Base-by-base conservation (phyloP, 1,284 basidiomycete species). In the Calocybe gambosa region DNA sequence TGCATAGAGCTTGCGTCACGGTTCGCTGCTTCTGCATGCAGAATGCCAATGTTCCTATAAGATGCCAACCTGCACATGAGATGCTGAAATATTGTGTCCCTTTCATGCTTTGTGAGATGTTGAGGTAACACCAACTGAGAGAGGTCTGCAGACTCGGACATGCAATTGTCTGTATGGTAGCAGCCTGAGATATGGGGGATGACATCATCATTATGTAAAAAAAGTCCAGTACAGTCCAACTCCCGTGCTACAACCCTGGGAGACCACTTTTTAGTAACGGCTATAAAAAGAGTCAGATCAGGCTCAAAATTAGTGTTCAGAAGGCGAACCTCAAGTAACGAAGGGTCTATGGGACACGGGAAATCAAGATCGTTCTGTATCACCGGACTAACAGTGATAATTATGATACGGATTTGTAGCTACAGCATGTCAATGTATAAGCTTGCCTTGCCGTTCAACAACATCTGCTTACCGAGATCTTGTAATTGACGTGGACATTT, bases 401-500 rank as follows among this genome's bases (percentile, higher is more conserved):
- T 69, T 12, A 89, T 58, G 20, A 92, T 74, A 49, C 73, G 73
- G 36, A 89, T 61, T 18, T 69, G 75, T 47, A 87, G 64, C 82
- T 87, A 59, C 52, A n/a, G 10, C 57, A 42, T 5, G 33, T 40
- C n/a, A n/a, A 3, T 50, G 15, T 40, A 21, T 29, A 21, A 40
- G 25, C 34, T 19, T 6, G 15, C 15, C 19, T 38, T 12, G 10
- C 34, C 20, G 20, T 34, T 3, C 5, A n/a, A 34, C 31, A 15
- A 29, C 20, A 23, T 50, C 55, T 16, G 53, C 62, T 53, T 42
- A 82, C 85, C 49, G 71, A 81, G 31, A 90, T 77, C 50, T 79
- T 79, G 59, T 91, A 92, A 41, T 82, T 62, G 33, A 94, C 72
- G 0, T 67, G 74, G 46, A 94, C 73, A 45, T 87, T 68, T 12